phyloP scores from a whole-genome alignment of 768 basidiomycete genomes.

The Trametes elegans region DNA sequence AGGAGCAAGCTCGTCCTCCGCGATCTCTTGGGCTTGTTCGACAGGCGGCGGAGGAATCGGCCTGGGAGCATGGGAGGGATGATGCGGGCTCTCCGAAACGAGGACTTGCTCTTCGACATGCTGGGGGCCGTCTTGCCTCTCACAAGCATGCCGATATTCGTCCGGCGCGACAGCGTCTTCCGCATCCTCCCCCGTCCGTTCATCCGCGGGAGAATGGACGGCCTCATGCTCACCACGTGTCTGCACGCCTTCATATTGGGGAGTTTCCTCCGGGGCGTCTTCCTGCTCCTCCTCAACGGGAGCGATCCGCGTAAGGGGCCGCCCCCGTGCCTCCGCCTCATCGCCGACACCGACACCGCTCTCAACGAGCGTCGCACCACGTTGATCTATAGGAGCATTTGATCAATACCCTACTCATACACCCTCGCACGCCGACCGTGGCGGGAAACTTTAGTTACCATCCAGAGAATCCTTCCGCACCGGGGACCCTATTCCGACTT shows the following conservation, averaged over 20 bases:
- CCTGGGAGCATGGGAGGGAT: conserved; percentile 7
- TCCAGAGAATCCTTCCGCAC: conserved; percentile 24
- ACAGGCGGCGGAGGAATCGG: conserved; percentile 4
- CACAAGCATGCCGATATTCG: conserved; percentile 1
- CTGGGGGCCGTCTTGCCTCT: conserved; percentile 7
- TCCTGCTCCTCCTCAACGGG: conserved; percentile 20
- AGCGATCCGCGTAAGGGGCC: background rate
- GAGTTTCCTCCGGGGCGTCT: conserved; percentile 9
- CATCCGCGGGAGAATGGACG: background rate
- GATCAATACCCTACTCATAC: conserved; percentile 28
- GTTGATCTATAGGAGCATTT: conserved; percentile 20
- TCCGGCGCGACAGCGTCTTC: background rate
- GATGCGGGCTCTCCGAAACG: conserved; percentile 19
- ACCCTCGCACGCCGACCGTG: conserved; percentile 3
- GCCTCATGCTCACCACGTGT: conserved; percentile 14
- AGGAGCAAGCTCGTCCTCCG: background rate
- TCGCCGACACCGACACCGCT: background rate
- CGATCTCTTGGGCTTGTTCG: background rate
- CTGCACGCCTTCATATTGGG: conserved; percentile 10
- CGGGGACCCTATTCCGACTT: conserved; percentile 4
- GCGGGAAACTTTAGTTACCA: conserved; percentile 32
- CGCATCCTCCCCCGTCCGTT: background rate
- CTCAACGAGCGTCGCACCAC: background rate
- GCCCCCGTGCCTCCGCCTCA: conserved; percentile 2
- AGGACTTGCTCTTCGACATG: conserved; percentile 21